Evolutionary conservation across 116 monocot genomes (phyloP).

Genomic region (Dioscorea cayenensis): DNA sequence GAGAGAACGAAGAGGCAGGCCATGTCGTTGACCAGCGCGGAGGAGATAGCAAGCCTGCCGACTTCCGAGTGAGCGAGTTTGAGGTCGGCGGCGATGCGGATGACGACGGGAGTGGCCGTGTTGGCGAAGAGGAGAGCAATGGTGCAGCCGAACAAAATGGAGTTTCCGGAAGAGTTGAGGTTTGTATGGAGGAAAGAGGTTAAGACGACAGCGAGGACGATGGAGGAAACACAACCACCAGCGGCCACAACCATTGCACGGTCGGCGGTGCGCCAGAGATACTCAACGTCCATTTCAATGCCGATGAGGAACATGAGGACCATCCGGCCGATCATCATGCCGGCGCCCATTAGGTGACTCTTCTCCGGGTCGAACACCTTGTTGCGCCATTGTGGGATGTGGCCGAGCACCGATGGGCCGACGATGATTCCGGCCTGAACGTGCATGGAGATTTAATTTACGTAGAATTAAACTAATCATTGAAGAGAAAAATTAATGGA

Average conservation of each 20-base stretch:
- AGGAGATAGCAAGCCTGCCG: conserved; percentile 40
- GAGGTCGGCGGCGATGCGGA: conserved; percentile 48
- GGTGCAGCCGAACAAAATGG: conserved; percentile 10
- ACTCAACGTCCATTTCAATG: conserved; percentile 51
- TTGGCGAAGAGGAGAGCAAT: conserved; percentile 39
- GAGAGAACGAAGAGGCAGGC: conserved; percentile 17
- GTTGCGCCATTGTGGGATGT: not conserved
- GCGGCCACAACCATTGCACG: conserved; percentile 14
- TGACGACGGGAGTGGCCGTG: conserved; percentile 58
- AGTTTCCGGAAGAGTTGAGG: not conserved
- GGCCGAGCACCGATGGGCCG: conserved; percentile 30
- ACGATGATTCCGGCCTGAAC: conserved; percentile 45
- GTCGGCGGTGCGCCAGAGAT: conserved; percentile 25
- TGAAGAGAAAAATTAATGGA: not conserved
- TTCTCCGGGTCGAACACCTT: conserved; percentile 3
- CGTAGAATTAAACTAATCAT: not conserved
- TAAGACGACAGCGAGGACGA: conserved; percentile 11
- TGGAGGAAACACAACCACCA: conserved; percentile 15
- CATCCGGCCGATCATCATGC: conserved; percentile 23
- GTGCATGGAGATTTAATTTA: not conserved
- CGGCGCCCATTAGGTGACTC: conserved; percentile 19
- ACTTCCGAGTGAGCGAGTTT: conserved; percentile 41
- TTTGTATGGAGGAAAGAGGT: conserved; percentile 9
- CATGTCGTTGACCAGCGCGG: conserved; percentile 46
- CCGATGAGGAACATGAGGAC: conserved; percentile 75